Base-by-base conservation (phyloP, 192 early-diverging fungal genomes). In the Coemansia sp. region DNA sequence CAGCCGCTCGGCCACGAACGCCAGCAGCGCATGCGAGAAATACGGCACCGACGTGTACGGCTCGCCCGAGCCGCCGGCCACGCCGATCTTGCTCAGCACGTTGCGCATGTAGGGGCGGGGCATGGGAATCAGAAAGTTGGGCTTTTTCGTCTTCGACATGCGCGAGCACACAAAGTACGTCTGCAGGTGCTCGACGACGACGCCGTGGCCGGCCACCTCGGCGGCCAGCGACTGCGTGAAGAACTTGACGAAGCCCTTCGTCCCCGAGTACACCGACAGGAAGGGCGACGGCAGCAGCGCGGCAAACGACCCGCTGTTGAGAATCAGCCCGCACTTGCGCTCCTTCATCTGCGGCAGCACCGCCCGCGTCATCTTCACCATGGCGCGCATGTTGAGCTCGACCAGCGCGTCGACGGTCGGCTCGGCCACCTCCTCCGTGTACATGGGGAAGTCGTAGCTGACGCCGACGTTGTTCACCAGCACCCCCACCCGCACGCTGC, bases 101-200 rank as follows among this genome's bases (percentile, higher is more conserved):
- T 73, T 61, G 21, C 77, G 66, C 41, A 95, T 94, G 79, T 93
- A 98, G 20, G 85, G 82, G 63, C 87, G 87, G 23, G 95, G 86
- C 64, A 88, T 76, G 8, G 96, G 96, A 28, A 94, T 89, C 43
- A 92, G 58, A 55, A 88, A 87, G n/a, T 76, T 85, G n/a, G 94
- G 82, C 63, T 84, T 86, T 45, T 92, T 77, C 57, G 97, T 95
- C 84, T 97, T 97, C 62, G 89, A 90, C 97, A 99, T 97, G 53
- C 87, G 85, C 11, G 97, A 92, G 56, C 89, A 87, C 68, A 99
- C 95, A 90, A 97, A 99, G 83, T 93, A 97, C 23, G 94, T 94
- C 73, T 95, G 96, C 66, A 97, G 66, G 80, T 94, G 89, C 85
- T 99, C 88, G 31, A 99, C 95, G 23, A 89, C 78, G 23, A 99